A percentile compares a stretch with the other conserved stretches of the same genome.
phyloP scores from a whole-genome alignment of 805 yeast genomes.

The Sugiyamaella qingdaonensis region DNA sequence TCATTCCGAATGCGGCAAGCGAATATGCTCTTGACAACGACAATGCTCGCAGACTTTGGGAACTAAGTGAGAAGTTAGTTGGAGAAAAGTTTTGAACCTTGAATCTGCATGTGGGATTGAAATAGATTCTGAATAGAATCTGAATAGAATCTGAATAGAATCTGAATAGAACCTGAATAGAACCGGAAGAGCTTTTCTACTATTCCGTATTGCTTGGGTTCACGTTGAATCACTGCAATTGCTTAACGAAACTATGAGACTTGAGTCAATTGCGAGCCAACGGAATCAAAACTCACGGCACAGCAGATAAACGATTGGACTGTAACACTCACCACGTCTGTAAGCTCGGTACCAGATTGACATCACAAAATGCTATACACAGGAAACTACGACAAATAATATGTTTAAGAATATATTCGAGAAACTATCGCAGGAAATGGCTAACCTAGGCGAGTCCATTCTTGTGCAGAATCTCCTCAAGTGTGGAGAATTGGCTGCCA shows the following conservation, averaged over 20 bases:
- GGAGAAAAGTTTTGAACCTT: constrained; percentile 3
- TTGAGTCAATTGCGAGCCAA: too few relatives aligned
- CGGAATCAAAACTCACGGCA: too few relatives aligned
- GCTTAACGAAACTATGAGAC: too few relatives aligned
- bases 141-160: background rate
- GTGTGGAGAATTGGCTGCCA: constrained; percentile 17
- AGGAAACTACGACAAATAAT: constrained; percentile 1
- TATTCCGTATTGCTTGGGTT: too few relatives aligned
- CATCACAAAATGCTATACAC: too few relatives aligned
- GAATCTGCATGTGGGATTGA: background rate
- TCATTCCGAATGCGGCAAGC: background rate
- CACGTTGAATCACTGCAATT: too few relatives aligned
- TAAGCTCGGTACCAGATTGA: too few relatives aligned
- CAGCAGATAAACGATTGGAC: too few relatives aligned
- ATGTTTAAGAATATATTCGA: constrained; percentile 2
- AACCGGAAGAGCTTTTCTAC: background rate
- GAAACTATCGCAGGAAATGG: background rate
- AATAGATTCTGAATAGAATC: background rate
- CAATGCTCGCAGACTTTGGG: constrained; percentile 10
- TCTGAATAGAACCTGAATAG: background rate
- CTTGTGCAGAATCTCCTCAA: constrained; percentile 18
- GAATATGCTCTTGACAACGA: constrained; percentile 8
- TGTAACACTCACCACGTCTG: too few relatives aligned
- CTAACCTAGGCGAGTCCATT: constrained; percentile 18
- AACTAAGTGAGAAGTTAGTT: constrained; percentile 11